Evolutionary conservation across 495 filamentous ascomycete genomes (phyloP).

Genomic region (Neurospora sp.): DNA sequence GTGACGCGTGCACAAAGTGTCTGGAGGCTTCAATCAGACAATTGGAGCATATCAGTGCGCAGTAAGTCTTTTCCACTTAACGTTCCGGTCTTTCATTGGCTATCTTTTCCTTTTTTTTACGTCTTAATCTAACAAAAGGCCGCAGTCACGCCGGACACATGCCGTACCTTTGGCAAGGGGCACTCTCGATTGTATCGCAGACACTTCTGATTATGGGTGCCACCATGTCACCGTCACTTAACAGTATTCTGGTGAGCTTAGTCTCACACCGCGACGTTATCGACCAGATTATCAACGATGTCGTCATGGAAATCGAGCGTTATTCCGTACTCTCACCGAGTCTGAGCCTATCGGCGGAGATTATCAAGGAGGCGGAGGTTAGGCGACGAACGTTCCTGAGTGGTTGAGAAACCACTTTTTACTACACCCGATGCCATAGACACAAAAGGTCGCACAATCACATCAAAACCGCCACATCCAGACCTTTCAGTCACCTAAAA

Average conservation of each 20-base stretch:
- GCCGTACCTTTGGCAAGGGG: slow-evolving; percentile 81
- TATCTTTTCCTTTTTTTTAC: slow-evolving; percentile 8
- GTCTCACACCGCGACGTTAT: slow-evolving; percentile 45
- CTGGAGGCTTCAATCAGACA: slow-evolving; percentile 74
- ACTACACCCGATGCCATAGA: not conserved
- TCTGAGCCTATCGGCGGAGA: slow-evolving; percentile 60
- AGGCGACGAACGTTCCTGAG: slow-evolving; percentile 47
- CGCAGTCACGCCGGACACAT: slow-evolving; percentile 69
- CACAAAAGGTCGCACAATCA: not conserved
- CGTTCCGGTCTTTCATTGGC: slow-evolving; percentile 6
- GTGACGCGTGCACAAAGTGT: slow-evolving; percentile 69
- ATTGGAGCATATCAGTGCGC: slow-evolving; percentile 66
- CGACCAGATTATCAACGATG: slow-evolving; percentile 64
- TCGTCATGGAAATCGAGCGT: slow-evolving; percentile 61
- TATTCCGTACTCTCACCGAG: slow-evolving; percentile 68
- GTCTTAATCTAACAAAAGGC: slow-evolving; percentile 32
- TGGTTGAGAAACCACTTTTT: slow-evolving; percentile 20
- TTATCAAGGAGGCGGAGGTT: slow-evolving; percentile 67
- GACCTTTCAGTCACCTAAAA: not conserved
- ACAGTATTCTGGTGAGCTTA: slow-evolving; percentile 52
- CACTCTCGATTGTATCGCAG: slow-evolving; percentile 71
- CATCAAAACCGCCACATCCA: not conserved
- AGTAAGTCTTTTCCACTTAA: slow-evolving; percentile 40
- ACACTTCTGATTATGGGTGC: slow-evolving; percentile 73
- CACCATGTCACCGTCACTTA: slow-evolving; percentile 67